phyloP scores from a whole-genome alignment of 495 filamentous ascomycete species.

The Xylaria telfairii region DNA sequence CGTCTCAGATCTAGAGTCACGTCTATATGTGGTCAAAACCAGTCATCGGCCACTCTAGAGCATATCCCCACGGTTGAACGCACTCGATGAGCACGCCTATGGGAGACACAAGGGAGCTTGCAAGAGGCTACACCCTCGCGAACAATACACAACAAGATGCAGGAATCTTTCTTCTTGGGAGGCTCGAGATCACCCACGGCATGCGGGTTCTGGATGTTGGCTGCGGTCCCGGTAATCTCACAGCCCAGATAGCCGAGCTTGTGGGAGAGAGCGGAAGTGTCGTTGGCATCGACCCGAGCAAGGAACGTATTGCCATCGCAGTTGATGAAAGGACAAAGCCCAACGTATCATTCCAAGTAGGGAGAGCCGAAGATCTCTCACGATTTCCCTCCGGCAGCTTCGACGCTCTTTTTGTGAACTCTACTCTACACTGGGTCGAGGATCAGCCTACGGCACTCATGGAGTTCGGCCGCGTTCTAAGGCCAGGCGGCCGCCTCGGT shows the following conservation, averaged over 20 bases:
- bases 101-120: constrained; percentile 1
- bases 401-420: constrained; percentile 30
- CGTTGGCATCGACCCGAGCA: constrained; percentile 29
- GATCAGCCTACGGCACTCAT: constrained; percentile 19
- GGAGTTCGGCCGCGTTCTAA: constrained; percentile 5
- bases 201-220: constrained; percentile 17
- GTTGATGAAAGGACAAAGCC: not conserved
- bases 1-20: not conserved
- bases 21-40: not conserved
- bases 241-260: constrained; percentile 21
- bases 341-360: constrained; percentile 21
- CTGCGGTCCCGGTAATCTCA: constrained; percentile 26
- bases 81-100: not conserved
- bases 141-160: constrained; percentile 2
- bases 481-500: constrained; percentile 7
- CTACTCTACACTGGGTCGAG: constrained; percentile 30
- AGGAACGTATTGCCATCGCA: constrained; percentile 26
- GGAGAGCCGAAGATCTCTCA: constrained; percentile 29
- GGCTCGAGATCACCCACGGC: not conserved
- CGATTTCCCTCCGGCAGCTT: constrained; percentile 25
- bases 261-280: constrained; percentile 25
- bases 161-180: not conserved
- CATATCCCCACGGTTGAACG: not conserved
- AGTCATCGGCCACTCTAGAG: not conserved
- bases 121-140: constrained; percentile 15